Evolutionary conservation across 1,284 basidiomycete species (phyloP), one percentile per base, ranked within the genome.

Genomic region (Lignosus rhinocerotis): DNA sequence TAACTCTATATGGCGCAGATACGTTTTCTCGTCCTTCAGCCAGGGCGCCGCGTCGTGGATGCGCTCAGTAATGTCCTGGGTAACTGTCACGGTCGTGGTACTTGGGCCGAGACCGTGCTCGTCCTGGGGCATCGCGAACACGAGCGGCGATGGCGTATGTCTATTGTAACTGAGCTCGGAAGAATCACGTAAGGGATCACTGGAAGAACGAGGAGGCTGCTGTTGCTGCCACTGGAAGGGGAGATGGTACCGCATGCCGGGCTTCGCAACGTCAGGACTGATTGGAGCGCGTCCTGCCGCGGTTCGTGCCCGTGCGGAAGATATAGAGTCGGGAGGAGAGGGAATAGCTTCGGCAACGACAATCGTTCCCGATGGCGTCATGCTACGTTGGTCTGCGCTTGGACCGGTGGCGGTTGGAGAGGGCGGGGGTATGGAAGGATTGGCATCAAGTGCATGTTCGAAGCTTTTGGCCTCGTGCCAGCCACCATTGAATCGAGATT

Each of bases 121-220:
- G 16, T 65, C 61, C 7, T 61, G 57, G 2, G 65, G 63, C 19
- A 59, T 54, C 19, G 67, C 62, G 57, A 72, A 72, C 14, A 66
- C 61, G 46, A 70, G 65, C 5, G 69, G 68, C 1, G 70, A 71
- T 9, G 66, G 67, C 6, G 69, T 65, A 10, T 59, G 56, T n/a
- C 59, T 58, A 21, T 54, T 58, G 50, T 36, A 34, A 41, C 46
- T 56, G 31, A 47, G 45, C 39, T 57, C 56, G 11, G 52, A 59
- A 25, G 50, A 66, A 19, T 32, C 53, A 54, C 51, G 57, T 30
- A 49, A 45, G 47, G 41, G 50, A 43, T 52, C 61, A 39, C 19
- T 50, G 50, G 51, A 58, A 16, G 52, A 30, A 11, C 53, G 53
- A 3, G 46, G 49, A 16, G 61, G 51, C 3, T 61, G 50, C 30